A percentile compares a stretch with the other conserved stretches of the same genome.
Conservation (phyloP, 2,329 filamentous ascomycete species). For the Laburnicola sp. region DNA sequence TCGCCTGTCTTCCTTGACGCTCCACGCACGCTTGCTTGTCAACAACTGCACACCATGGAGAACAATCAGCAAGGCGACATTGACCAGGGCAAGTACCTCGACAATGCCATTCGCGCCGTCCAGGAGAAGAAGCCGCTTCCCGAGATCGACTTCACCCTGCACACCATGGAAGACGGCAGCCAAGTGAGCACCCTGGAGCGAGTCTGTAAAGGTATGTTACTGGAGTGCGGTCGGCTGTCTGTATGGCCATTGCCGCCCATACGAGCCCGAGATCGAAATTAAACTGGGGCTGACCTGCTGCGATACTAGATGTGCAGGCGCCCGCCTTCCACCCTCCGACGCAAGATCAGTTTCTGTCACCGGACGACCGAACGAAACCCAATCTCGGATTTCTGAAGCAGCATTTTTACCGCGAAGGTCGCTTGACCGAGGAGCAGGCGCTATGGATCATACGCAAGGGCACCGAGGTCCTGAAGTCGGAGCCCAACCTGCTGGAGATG, state of each 20-base stretch:
- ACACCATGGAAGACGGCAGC: constrained; percentile 95
- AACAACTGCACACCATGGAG: constrained; percentile 40
- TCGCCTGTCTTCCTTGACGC: constrained; percentile 25
- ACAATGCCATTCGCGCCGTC: constrained; percentile 90
- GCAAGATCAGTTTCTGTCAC: constrained; percentile 92
- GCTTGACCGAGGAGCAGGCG: constrained; percentile 94
- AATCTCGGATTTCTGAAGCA: constrained; percentile 95
- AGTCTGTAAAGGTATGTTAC: constrained; percentile 87
- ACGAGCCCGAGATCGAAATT: constrained; percentile 16
- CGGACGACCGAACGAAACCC: constrained; percentile 82
- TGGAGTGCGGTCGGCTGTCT: neutral
- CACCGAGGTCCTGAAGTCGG: constrained; percentile 81
- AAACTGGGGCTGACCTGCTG: constrained; percentile 30
- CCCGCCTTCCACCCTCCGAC: constrained; percentile 91
- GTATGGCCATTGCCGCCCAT: neutral
- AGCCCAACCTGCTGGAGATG: constrained; percentile 98
- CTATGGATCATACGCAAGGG: constrained; percentile 91
- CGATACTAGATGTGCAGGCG: constrained; percentile 83
- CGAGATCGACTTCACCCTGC: constrained; percentile 97
- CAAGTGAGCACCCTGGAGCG: constrained; percentile 95
- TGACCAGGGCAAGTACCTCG: constrained; percentile 59
- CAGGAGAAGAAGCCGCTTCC: constrained; percentile 92
- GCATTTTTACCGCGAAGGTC: constrained; percentile 96
- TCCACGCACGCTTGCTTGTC: constrained; percentile 20
- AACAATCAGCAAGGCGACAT: constrained; percentile 34